Base-by-base conservation (phyloP, 2,329 filamentous ascomycete genomes). In the Paraphoma sp. region DNA sequence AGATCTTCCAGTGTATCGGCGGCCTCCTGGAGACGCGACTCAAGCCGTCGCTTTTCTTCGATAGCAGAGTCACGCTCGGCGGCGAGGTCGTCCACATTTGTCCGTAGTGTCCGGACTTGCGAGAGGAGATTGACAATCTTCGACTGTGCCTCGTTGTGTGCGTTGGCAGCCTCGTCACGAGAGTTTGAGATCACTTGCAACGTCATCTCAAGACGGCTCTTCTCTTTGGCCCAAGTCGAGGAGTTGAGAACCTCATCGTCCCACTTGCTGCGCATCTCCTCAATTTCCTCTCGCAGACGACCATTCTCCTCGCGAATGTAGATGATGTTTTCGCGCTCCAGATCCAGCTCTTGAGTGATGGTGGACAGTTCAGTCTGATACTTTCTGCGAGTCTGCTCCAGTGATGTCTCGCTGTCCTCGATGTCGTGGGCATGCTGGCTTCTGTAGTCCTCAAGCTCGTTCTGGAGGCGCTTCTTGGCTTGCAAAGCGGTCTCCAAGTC, bases 151-250 rank as follows among this genome's bases (percentile, higher is more conserved):
- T 98, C 94, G 70, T 95, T 97, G 77, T 99, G 95, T 0, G 95
- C 94, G 67, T 88, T 89, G 48, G 93, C 90, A 9, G 95, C 94
- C 76, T 99, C 95, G 64, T 99, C 94, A 2, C 94, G 88, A n/a
- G 93, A 96, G 47, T 91, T 89, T 10, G 91, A 90, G 31, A 98
- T 86, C 74, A 97, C 93, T 48, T 94, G 88, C 52, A 99, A 83
- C 5, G 93, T 96, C 57, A 93, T 87, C 75, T 98, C 94, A 41
- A 99, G 84, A 14, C 94, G 89, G 14, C 92, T 86, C 82, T 98
- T 98, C 80, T 99, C 94, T 81, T 99, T 99, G 11, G 93, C 93
- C 93, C 95, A 98, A 0, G 94, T 97, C 14, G 93, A 96, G 77
- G 92, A 96, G 79, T 98, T 98, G 67, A 98, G 86, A 10, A 98